Percentiles rank a stretch among this genome's conserved stretches.
Evolutionary conservation across 2,329 filamentous ascomycete genomes (phyloP).

Genomic region (Aureobasidium vineae): DNA sequence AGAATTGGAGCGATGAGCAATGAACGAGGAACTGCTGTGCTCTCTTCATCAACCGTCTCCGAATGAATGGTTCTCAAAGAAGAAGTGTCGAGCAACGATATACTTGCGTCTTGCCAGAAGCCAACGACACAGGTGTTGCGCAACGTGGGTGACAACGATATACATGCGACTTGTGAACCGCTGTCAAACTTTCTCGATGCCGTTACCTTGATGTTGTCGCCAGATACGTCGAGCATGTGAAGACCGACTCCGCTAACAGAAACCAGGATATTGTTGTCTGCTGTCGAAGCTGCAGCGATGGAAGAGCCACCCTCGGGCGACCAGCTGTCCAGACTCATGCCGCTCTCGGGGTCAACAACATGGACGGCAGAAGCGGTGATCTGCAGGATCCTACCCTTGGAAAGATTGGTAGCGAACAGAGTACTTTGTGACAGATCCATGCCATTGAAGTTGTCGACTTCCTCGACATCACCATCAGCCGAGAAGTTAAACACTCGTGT

Average conservation of each 20-base stretch:
- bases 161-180: constrained; percentile 78
- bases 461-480: constrained; percentile 74
- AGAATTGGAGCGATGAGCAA: constrained; percentile 77
- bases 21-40: constrained; percentile 76
- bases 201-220: constrained; percentile 56
- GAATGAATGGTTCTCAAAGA: constrained; percentile 65
- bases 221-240: constrained; percentile 63
- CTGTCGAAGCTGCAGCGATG: constrained; percentile 78
- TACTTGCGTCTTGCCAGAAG: constrained; percentile 79
- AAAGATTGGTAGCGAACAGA: constrained; percentile 65
- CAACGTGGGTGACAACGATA: constrained; percentile 68
- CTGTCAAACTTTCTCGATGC: constrained; percentile 61
- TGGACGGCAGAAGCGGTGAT: constrained; percentile 65
- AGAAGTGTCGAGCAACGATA: constrained; percentile 69
- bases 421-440: constrained; percentile 69
- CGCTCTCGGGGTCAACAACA: constrained; percentile 60
- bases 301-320: constrained; percentile 46
- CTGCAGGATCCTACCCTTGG: constrained; percentile 64
- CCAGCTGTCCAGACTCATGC: constrained; percentile 60
- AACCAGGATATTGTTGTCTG: constrained; percentile 66
- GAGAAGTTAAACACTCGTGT: constrained; percentile 81
- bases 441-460: constrained; percentile 72
- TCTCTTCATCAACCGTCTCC: constrained; percentile 60
- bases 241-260: constrained; percentile 73
- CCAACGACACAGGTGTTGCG: constrained; percentile 72